Conservation (phyloP, 768 basidiomycete species). For the Russula foetens region DNA sequence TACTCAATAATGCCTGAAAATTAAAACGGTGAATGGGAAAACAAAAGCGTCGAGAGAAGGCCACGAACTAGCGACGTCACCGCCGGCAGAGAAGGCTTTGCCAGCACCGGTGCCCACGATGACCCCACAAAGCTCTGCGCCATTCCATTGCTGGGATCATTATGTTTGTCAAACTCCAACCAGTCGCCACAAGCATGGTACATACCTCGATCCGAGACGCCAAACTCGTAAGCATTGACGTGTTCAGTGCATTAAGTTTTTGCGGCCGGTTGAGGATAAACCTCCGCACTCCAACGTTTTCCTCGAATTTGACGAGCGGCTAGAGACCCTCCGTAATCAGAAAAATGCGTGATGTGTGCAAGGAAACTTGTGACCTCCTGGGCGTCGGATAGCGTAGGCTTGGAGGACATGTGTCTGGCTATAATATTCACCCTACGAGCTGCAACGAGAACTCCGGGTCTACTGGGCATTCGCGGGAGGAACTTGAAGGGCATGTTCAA, state of each 20-base stretch:
- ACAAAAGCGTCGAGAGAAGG: background rate
- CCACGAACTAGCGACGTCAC: slow-evolving; percentile 78
- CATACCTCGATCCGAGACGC: slow-evolving; percentile 69
- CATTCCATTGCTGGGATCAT: slow-evolving; percentile 59
- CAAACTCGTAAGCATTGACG: slow-evolving; percentile 66
- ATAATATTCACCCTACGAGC: slow-evolving; percentile 28
- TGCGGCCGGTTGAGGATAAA: slow-evolving; percentile 73
- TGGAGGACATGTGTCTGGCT: slow-evolving; percentile 31
- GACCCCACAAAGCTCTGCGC: slow-evolving; percentile 59
- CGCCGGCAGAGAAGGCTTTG: slow-evolving; percentile 87
- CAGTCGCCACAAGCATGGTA: background rate
- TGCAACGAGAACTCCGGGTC: slow-evolving; percentile 20
- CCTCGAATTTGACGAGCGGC: slow-evolving; percentile 58
- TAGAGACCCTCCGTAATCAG: slow-evolving; percentile 17
- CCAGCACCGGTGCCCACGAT: slow-evolving; percentile 67
- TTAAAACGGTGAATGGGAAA: background rate
- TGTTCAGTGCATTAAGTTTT: slow-evolving; percentile 78
- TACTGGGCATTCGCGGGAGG: slow-evolving; percentile 7
- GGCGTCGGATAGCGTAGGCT: background rate
- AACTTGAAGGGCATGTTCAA: slow-evolving; percentile 16
- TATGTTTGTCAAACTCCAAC: background rate
- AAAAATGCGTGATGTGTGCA: background rate
- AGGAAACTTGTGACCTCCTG: background rate
- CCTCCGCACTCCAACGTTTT: slow-evolving; percentile 50
- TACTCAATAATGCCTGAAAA: slow-evolving; percentile 47